Base-by-base conservation (phyloP, 78 protist genomes). In the Dictyostelium purpureum region DNA sequence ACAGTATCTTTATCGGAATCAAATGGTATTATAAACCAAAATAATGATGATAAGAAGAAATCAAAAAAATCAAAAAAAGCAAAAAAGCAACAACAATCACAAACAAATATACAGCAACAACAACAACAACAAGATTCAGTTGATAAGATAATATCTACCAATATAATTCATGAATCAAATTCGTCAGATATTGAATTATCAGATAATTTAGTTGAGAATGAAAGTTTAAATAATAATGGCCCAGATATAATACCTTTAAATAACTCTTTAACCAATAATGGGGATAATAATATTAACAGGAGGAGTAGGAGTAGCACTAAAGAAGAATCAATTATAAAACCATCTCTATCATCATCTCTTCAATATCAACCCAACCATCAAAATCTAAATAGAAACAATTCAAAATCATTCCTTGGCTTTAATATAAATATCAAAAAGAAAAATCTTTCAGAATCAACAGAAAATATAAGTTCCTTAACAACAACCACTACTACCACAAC, bases 401-500 rank as follows among this genome's bases (percentile, higher is more conserved):
- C 87, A 21, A 47, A 18, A 61, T 77, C 85, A 59, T 77, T 82
- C 56, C n/a, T 82, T 19, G 26, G 90, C 79, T 18, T 82, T 79
- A 40, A 70, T 69, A 42, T 82, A 38, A 82, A 75, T 38, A 81
- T 51, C 9, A 56, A 71, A 33, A 31, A 51, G 40, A 82, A 82
- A 35, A 43, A 43, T 54, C 70, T 43, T 38, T 24, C 56, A 7
- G 43, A 49, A 63, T 63, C 71, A 12, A 31, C 7, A 28, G 74
- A 49, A 19, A 63, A 63, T 26, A 61, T 12, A 26, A 61, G 14
- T 63, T 28, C n/a, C 5, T 31, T 26, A 19, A 66, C 28, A 38
- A 66, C 75, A 66, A 66, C 75, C 2, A 28, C 75, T 19, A 10
- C 75, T 18, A 40, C 45, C 35, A 40, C 52, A 14, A 0, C 75